A percentile compares a stretch with the other conserved stretches of the same genome.
phyloP scores from a whole-genome alignment of 371 early-diverging fungal species.

The Saksenaea vasiformis region DNA sequence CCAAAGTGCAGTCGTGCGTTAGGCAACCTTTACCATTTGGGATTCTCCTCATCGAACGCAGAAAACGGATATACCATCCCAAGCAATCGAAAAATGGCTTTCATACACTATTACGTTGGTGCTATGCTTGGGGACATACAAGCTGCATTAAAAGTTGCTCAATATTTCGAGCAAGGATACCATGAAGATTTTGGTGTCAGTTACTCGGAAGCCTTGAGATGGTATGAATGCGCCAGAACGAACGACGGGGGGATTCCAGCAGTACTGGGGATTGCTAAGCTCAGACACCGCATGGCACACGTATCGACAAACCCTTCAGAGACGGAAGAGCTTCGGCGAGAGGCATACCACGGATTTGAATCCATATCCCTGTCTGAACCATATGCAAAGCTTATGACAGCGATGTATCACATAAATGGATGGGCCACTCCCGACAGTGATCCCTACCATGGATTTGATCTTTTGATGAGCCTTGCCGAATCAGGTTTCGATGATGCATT shows the following conservation, averaged over 20 bases:
- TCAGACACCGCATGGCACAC: slow-evolving; percentile 14
- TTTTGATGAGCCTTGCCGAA: slow-evolving; percentile 11
- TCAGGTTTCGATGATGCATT: slow-evolving; percentile 15
- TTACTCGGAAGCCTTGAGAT: slow-evolving; percentile 10
- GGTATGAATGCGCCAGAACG: slow-evolving; percentile 14
- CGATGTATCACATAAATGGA: slow-evolving; percentile 24
- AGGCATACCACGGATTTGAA: slow-evolving; percentile 17
- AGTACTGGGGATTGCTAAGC: slow-evolving; percentile 22
- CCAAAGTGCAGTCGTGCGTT: no score
- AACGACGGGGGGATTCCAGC: slow-evolving; percentile 12
- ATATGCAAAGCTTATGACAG: slow-evolving; percentile 22
- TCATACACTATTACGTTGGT: no score
- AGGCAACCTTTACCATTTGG: no score
- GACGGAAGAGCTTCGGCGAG: neutral
- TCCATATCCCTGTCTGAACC: neutral
- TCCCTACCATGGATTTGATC: slow-evolving; percentile 10
- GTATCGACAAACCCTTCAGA: neutral
- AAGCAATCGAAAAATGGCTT: no score
- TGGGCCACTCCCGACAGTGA: slow-evolving; percentile 18
- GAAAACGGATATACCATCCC: no score
- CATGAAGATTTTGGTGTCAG: slow-evolving; percentile 5
- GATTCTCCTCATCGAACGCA: no score
- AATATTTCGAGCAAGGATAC: slow-evolving; percentile 21
- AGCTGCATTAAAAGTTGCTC: neutral
- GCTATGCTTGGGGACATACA: no score